phyloP scores from a whole-genome alignment of 257 asterid species.

The Perilla frutescens region DNA sequence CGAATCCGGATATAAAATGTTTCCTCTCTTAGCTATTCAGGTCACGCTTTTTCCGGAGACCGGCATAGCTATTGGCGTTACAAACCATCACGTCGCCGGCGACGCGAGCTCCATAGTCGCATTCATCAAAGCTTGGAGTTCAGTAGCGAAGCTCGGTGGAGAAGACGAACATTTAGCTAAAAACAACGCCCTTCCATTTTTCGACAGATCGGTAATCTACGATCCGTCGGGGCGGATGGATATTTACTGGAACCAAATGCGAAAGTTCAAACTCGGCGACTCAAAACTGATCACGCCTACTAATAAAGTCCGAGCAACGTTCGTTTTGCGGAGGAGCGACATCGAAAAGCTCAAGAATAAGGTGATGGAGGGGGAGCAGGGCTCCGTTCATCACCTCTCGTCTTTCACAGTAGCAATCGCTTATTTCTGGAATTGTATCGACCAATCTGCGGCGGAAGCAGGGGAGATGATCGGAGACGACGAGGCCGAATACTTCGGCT shows the following conservation, averaged over 20 bases:
- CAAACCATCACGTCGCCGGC: constrained; percentile 46
- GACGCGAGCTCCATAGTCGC: constrained; percentile 54
- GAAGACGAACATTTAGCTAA: background rate
- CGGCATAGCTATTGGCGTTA: constrained; percentile 48
- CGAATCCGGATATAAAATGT: background rate
- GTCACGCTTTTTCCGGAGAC: constrained; percentile 48
- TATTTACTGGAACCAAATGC: constrained; percentile 38
- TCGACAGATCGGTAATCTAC: constrained; percentile 49
- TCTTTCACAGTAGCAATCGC: constrained; percentile 45
- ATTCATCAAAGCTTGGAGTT: constrained; percentile 53
- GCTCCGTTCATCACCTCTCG: constrained; percentile 31
- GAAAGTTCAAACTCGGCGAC: background rate
- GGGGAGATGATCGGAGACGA: constrained; percentile 36
- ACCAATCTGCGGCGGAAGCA: constrained; percentile 25
- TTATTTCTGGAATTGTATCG: constrained; percentile 49
- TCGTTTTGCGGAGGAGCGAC: constrained; percentile 30
- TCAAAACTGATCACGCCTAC: background rate
- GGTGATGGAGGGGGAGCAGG: constrained; percentile 26
- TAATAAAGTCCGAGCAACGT: constrained; percentile 45
- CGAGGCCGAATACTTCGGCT: constrained; percentile 37
- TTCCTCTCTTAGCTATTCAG: constrained; percentile 48
- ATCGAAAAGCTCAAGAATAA: constrained; percentile 37
- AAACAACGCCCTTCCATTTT: constrained; percentile 33
- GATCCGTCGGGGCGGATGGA: constrained; percentile 43
- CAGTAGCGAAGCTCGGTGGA: constrained; percentile 31